phyloP scores from a whole-genome alignment of 2,329 filamentous ascomycete genomes.

The Tolypocladium capitatum region DNA sequence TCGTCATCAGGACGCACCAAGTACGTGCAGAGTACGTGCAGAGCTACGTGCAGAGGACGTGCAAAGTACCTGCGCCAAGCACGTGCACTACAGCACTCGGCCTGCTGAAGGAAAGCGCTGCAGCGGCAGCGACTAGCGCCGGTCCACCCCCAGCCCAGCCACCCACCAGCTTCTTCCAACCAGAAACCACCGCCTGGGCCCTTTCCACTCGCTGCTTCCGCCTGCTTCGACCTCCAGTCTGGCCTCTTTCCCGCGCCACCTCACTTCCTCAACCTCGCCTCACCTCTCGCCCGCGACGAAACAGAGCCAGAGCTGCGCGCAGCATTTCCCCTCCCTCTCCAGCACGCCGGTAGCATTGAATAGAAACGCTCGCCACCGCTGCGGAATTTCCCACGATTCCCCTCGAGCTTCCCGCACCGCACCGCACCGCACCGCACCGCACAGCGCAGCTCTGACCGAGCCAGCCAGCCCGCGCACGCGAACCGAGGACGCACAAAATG shows the following conservation, averaged over 20 bases:
- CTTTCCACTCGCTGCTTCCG: not conserved
- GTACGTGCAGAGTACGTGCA: too few relatives aligned
- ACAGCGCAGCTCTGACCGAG: not conserved
- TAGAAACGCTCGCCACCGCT: not conserved
- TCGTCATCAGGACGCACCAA: too few relatives aligned
- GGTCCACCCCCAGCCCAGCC: not conserved
- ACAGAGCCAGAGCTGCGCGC: not conserved
- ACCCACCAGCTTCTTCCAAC: not conserved
- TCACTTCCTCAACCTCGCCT: not conserved
- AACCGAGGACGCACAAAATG: conserved; percentile 2
- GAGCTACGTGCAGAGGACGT: too few relatives aligned
- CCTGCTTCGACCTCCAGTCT: not conserved
- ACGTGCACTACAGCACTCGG: too few relatives aligned
- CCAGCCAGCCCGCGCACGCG: not conserved
- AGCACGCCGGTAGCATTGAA: not conserved
- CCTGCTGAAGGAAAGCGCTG: not conserved
- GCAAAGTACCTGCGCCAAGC: too few relatives aligned
- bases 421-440: too few relatives aligned
- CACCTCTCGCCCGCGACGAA: not conserved
- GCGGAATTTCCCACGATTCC: not conserved
- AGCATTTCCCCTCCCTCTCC: not conserved
- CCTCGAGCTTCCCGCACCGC: not conserved
- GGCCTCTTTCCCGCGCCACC: not conserved
- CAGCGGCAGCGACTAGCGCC: not conserved
- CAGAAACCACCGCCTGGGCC: not conserved